A percentile compares a stretch with the other conserved stretches of the same genome.
These are phyloP conservation scores for Mycena venus DNA, from an alignment of 768 basidiomycete species.

Conservation along the genomic window DNA sequence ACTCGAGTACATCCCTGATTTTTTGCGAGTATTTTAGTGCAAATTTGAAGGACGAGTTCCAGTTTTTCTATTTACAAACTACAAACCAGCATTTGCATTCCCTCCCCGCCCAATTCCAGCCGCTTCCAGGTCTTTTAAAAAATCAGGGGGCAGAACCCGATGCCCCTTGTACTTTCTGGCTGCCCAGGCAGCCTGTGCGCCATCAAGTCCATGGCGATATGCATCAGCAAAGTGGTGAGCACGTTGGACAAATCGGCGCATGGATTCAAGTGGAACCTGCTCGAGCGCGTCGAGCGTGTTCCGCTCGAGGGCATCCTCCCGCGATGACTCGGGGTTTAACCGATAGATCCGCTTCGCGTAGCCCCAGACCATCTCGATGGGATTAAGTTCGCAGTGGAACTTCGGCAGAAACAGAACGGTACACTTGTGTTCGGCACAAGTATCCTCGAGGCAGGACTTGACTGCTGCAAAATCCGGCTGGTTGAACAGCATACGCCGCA, in stretches of 20 bases:
- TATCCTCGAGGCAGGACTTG: constrained; percentile 36
- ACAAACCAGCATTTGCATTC: not conserved
- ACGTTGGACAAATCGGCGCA: constrained; percentile 1
- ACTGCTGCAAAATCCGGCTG: constrained; percentile 41
- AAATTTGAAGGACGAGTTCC: not conserved
- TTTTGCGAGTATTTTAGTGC: not conserved
- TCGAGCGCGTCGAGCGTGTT: constrained; percentile 21
- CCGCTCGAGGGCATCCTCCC: constrained; percentile 41
- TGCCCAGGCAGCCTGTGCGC: not conserved
- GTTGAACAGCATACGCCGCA: constrained; percentile 34
- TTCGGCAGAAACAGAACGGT: constrained; percentile 27
- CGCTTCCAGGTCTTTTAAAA: not conserved
- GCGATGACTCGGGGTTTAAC: no score
- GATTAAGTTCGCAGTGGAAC: constrained; percentile 43
- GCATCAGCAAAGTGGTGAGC: constrained; percentile 9
- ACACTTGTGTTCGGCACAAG: constrained; percentile 31
- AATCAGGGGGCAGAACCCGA: not conserved
- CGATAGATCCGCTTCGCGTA: constrained; percentile 30
- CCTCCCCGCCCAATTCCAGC: not conserved
- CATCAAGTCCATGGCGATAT: constrained; percentile 12
- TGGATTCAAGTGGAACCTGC: constrained; percentile 10
- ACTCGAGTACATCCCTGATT: no score
- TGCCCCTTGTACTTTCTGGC: not conserved
- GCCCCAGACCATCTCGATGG: constrained; percentile 46
- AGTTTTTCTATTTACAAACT: not conserved